A percentile compares a stretch with the other conserved stretches of the same genome.
Evolutionary conservation across 2,329 filamentous ascomycete species (phyloP).

Genomic region (Claviceps sp.): DNA sequence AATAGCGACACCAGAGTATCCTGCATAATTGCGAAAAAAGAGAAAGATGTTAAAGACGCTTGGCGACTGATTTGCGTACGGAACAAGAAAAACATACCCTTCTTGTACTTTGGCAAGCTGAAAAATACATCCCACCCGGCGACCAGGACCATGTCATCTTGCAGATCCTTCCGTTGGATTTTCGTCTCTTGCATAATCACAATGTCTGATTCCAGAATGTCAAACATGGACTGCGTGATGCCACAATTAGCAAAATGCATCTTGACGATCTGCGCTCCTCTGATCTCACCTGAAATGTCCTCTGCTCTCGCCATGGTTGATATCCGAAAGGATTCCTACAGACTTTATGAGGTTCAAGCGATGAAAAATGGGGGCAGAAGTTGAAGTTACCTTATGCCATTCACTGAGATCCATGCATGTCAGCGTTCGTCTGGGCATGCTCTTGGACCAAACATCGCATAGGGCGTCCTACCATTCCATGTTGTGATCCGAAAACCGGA

Average conservation of each 20-base stretch:
- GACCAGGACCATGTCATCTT: conserved; percentile 90
- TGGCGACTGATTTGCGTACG: neutral
- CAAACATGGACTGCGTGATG: conserved; percentile 66
- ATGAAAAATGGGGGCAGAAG: neutral
- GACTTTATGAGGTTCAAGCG: neutral
- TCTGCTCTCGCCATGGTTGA: conserved; percentile 63
- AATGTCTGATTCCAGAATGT: conserved; percentile 82
- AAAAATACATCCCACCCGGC: conserved; percentile 95
- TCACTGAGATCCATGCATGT: conserved; percentile 38
- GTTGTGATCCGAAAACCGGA: conserved; percentile 74
- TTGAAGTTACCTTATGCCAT: conserved; percentile 52
- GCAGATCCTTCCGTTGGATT: conserved; percentile 83
- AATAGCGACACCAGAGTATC: conserved; percentile 90
- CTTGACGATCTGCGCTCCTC: neutral
- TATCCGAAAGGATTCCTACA: conserved; percentile 69
- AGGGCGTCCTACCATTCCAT: conserved; percentile 58
- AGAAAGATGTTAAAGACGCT: neutral
- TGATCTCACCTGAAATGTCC: conserved; percentile 48
- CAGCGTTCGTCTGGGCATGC: neutral
- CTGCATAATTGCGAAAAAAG: conserved; percentile 28
- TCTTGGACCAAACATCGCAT: neutral
- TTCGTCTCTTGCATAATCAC: conserved; percentile 93
- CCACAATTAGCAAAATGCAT: neutral
- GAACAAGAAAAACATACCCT: conserved; percentile 42
- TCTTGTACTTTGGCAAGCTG: conserved; percentile 85